phyloP scores from a whole-genome alignment of 495 filamentous ascomycete species.

The Monascus purpureus region DNA sequence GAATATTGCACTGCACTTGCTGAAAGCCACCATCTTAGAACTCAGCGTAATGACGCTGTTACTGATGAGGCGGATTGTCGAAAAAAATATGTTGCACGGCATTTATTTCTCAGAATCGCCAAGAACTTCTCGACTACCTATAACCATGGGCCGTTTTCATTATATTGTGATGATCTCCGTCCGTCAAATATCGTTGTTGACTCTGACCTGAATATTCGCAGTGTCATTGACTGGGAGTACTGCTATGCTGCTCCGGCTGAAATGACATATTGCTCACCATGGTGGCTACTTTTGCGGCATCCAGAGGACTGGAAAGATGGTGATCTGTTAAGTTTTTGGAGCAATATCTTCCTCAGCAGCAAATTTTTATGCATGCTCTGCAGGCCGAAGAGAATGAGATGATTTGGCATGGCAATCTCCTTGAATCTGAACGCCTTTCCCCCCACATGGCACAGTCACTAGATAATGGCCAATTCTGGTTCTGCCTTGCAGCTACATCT shows the following conservation, averaged over 20 bases:
- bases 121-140: slow-evolving; percentile 9
- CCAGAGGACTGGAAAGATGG: slow-evolving; percentile 28
- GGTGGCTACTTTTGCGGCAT: slow-evolving; percentile 26
- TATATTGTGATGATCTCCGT: slow-evolving; percentile 11
- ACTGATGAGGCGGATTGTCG: slow-evolving; percentile 23
- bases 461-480: slow-evolving; percentile 15
- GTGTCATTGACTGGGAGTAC: slow-evolving; percentile 27
- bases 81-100: slow-evolving; percentile 32
- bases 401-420: slow-evolving; percentile 7
- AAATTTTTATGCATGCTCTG: slow-evolving; percentile 11
- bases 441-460: slow-evolving; percentile 10
- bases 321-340: slow-evolving; percentile 9
- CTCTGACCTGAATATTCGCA: slow-evolving; percentile 4
- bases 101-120: slow-evolving; percentile 21
- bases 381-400: slow-evolving; percentile 10
- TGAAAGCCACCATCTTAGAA: slow-evolving; percentile 28
- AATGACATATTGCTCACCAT: slow-evolving; percentile 23
- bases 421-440: slow-evolving; percentile 12
- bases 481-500: slow-evolving; percentile 13
- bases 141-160: slow-evolving; percentile 7
- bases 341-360: slow-evolving; percentile 7
- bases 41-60: slow-evolving; percentile 29
- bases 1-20: slow-evolving; percentile 31
- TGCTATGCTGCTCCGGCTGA: slow-evolving; percentile 24
- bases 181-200: slow-evolving; percentile 12